phyloP scores from a whole-genome alignment of 768 basidiomycete species.

The Pleurotus platypus region DNA sequence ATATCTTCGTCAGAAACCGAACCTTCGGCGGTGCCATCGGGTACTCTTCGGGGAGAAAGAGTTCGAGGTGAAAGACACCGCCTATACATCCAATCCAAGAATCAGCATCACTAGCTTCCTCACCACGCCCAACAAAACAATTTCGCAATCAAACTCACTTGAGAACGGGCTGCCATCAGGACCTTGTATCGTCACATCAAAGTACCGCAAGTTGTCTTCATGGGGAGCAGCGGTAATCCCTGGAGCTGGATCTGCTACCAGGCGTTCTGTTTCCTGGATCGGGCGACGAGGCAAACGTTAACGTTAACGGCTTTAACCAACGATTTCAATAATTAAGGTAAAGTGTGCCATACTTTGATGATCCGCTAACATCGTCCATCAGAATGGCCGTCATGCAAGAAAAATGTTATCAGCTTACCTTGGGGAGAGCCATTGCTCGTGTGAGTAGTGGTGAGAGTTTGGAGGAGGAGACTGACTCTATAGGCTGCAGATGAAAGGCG shows the following conservation, averaged over 20 bases:
- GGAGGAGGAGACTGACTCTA: neutral
- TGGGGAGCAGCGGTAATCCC: slow-evolving; percentile 95
- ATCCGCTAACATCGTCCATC: slow-evolving; percentile 35
- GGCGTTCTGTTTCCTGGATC: slow-evolving; percentile 90
- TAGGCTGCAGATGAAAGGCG: neutral
- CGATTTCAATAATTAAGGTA: neutral
- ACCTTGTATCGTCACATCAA: slow-evolving; percentile 95
- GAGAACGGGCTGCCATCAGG: slow-evolving; percentile 92
- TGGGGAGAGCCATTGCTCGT: slow-evolving; percentile 46
- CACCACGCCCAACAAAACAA: neutral
- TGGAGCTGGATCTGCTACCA: slow-evolving; percentile 94
- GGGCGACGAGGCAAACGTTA: neutral
- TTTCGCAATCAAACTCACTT: slow-evolving; percentile 39
- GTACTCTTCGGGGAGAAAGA: slow-evolving; percentile 98
- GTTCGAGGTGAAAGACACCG: slow-evolving; percentile 92
- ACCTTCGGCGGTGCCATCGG: slow-evolving; percentile 99
- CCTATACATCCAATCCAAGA: slow-evolving; percentile 38
- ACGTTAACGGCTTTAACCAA: neutral
- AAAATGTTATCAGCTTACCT: slow-evolving; percentile 29
- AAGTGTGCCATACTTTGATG: slow-evolving; percentile 36
- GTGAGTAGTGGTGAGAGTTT: neutral
- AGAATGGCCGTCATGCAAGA: slow-evolving; percentile 11
- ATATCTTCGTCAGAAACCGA: slow-evolving; percentile 95
- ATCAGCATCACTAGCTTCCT: neutral
- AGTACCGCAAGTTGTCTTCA: slow-evolving; percentile 97